A percentile compares a stretch with the other conserved stretches of the same genome.
phyloP scores from a whole-genome alignment of 345 rosid genomes.

The Firmiana major region DNA sequence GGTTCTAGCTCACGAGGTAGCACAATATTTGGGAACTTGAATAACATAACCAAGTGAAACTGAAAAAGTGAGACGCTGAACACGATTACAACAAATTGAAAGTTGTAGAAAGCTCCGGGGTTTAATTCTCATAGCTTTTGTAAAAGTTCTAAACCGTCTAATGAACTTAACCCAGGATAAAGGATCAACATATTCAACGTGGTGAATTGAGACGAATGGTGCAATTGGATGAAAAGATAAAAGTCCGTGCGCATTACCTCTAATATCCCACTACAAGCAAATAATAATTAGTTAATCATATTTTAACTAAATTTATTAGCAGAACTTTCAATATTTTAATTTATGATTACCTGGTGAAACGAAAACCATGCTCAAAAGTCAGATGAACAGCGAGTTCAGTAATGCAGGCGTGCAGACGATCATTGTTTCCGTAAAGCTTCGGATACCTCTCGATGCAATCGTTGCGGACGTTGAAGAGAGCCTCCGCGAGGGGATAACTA shows the following conservation, averaged over 20 bases:
- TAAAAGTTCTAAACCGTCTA: constrained; percentile 72
- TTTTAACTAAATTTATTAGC: background rate
- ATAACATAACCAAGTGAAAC: constrained; percentile 67
- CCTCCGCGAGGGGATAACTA: constrained; percentile 70
- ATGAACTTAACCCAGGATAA: constrained; percentile 61
- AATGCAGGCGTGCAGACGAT: constrained; percentile 87
- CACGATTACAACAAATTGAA: constrained; percentile 72
- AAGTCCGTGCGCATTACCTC: constrained; percentile 71
- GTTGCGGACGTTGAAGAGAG: constrained; percentile 61
- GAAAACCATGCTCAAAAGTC: constrained; percentile 79
- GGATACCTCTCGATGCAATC: constrained; percentile 78
- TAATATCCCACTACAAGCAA: constrained; percentile 79
- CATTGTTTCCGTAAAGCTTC: constrained; percentile 79
- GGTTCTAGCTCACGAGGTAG: constrained; percentile 76
- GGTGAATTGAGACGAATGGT: constrained; percentile 85
- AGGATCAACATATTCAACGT: constrained; percentile 85
- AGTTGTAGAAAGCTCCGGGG: constrained; percentile 77
- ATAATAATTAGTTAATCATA: background rate
- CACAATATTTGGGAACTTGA: constrained; percentile 65
- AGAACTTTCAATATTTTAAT: background rate
- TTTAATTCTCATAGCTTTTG: constrained; percentile 64
- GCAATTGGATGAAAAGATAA: constrained; percentile 77
- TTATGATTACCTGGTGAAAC: constrained; percentile 74
- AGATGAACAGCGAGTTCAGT: constrained; percentile 87
- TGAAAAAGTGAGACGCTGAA: constrained; percentile 45